Percentiles rank a stretch among this genome's conserved stretches.
These are phyloP conservation scores for Neofusicoccum umdonicola DNA, from an alignment of 2,329 filamentous ascomycete species.

Conservation along the genomic window DNA sequence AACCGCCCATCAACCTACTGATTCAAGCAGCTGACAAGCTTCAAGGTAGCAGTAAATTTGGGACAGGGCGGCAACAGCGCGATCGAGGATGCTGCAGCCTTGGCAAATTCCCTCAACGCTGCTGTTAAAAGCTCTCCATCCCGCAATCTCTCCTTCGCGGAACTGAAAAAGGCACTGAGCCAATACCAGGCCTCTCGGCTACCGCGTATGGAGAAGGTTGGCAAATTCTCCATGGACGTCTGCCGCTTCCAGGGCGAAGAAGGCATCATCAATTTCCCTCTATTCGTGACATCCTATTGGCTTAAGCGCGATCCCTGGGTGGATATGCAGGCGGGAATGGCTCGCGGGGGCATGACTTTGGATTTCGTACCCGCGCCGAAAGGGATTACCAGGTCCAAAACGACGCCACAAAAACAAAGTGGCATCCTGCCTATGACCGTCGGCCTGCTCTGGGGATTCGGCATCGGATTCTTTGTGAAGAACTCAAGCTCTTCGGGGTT, in stretches of 20 bases:
- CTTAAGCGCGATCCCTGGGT: background rate
- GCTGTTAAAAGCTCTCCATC: background rate
- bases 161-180: background rate
- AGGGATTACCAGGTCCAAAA: background rate
- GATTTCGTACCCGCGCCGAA: background rate
- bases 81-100: constrained; percentile 39
- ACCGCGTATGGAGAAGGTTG: background rate
- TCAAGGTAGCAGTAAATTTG: background rate
- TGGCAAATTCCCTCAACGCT: constrained; percentile 32
- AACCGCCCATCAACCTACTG: background rate
- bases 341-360: background rate
- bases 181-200: background rate
- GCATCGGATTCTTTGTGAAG: too few species aligned
- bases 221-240: background rate
- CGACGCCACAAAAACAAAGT: background rate
- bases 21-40: background rate
- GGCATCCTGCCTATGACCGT: background rate
- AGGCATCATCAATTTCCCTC: background rate
- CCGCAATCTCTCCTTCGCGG: background rate
- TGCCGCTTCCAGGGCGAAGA: background rate
- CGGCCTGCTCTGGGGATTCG: background rate
- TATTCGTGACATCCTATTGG: background rate
- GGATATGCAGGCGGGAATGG: background rate
- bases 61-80: constrained; percentile 45
- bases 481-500: background rate